Base-by-base conservation (phyloP, 768 basidiomycete species). In the Russula griseocarnosa region DNA sequence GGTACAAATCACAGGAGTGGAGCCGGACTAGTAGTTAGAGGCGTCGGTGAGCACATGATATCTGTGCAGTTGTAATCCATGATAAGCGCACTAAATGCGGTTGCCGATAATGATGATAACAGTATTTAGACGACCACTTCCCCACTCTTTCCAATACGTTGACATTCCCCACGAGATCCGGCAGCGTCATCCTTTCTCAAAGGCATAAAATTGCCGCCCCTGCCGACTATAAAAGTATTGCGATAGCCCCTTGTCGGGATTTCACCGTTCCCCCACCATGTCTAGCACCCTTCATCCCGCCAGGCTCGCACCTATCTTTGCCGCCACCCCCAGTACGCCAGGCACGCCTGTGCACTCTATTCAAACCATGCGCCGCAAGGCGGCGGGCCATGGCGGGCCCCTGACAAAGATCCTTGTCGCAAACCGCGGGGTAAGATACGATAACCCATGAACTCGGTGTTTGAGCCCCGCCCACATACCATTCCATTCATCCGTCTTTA, bases 331-430 rank as follows among this genome's bases (percentile, higher is more conserved):
- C 67, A 90, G 87, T 73, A 84, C 81, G 13, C 89, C 91, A 1
- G 82, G 90, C 67, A 94, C 92, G 0, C 92, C 92, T 4, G 88
- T 94, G 64, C 92, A 94, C 74, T 92, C 86, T 63, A 94, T 94
- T 69, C 87, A 92, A 75, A 89, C 91, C 30, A 92, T 94, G 88
- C 83, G 92, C 67, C 82, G 92, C 69, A 94, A 92, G 79, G 83
- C 90, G 24, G 92, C 92, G 5, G 92, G 92, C n/a, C 92, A 94
- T 71, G 83, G 86, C 58, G 92, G 92, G 10, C 92, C 92, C 5
- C 77, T 94, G 66, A 93, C 93, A 52, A 94, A 94, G 81, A 91
- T 94, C 72, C 82, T 94, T 22, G 92, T 94, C 67, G 92, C 92
- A 56, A 94, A 94, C 76, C 88, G 92, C 66, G 92, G 92, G 70